Percentiles rank a stretch among this genome's conserved stretches.
Conservation (phyloP, 768 basidiomycete species). For the Glaciozyma antarctica region DNA sequence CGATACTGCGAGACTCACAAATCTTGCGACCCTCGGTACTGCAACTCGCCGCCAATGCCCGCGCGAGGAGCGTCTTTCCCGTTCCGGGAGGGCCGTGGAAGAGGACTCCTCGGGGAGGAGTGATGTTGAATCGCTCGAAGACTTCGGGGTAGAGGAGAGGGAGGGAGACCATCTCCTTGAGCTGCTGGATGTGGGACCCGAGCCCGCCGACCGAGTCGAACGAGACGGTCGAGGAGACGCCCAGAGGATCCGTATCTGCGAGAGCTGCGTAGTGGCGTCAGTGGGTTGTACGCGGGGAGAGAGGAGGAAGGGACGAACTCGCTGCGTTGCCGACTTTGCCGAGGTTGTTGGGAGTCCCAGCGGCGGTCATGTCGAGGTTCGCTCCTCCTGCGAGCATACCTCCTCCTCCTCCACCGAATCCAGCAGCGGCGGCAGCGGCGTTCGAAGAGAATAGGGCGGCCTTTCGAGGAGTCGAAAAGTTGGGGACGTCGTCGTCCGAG, state of each 20-base stretch:
- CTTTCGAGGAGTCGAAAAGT: conserved; percentile 21
- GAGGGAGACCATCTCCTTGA: conserved; percentile 97
- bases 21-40: conserved; percentile 76
- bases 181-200: conserved; percentile 87
- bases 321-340: conserved; percentile 30
- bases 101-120: conserved; percentile 88
- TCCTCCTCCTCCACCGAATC: conserved; percentile 13
- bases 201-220: conserved; percentile 95
- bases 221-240: conserved; percentile 82
- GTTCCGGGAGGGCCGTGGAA: conserved; percentile 99
- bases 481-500: conserved; percentile 31
- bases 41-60: conserved; percentile 88
- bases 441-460: conserved; percentile 25
- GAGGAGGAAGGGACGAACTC: not conserved
- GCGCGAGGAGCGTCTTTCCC: conserved; percentile 85
- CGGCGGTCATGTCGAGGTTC: conserved; percentile 12
- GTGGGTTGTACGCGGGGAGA: not conserved
- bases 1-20: conserved; percentile 48
- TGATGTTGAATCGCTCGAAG: conserved; percentile 85
- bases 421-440: conserved; percentile 8
- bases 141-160: conserved; percentile 94
- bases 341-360: conserved; percentile 30
- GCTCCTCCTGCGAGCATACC: conserved; percentile 31
- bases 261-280: conserved; percentile 38
- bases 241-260: conserved; percentile 91